Evolutionary conservation across 1,284 basidiomycete genomes (phyloP).

Genomic region (Fomitiporia mediterranea): DNA sequence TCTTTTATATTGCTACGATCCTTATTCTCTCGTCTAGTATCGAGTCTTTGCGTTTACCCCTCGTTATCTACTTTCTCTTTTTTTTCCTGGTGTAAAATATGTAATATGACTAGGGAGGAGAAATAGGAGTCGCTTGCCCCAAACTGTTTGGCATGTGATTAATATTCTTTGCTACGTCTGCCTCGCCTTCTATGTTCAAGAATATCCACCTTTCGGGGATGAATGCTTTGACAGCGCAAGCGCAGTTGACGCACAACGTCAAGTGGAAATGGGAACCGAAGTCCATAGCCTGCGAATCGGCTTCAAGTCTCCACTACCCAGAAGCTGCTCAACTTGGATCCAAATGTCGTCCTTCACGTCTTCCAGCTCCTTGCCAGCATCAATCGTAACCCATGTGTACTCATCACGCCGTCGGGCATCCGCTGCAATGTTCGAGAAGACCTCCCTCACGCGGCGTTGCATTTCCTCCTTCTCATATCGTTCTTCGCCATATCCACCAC

Average conservation of each 20-base stretch:
- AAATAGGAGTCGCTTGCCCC: not conserved
- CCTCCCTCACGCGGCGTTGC: slow-evolving; percentile 61
- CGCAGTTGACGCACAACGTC: too few species aligned
- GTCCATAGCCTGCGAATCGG: slow-evolving; percentile 12
- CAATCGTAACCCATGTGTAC: slow-evolving; percentile 56
- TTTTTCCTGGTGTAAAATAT: slow-evolving; percentile 3
- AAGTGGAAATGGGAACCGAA: too few species aligned
- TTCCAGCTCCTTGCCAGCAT: slow-evolving; percentile 56
- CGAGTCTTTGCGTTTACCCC: not conserved
- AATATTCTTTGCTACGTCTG: too few species aligned
- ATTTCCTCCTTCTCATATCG: slow-evolving; percentile 81
- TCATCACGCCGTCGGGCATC: slow-evolving; percentile 40
- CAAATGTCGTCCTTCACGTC: slow-evolving; percentile 58
- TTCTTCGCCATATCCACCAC: slow-evolving; percentile 91
- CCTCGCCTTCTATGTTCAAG: too few species aligned
- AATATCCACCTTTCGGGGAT: too few species aligned
- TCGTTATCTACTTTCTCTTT: not conserved
- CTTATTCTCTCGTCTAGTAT: not conserved
- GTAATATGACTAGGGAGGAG: not conserved
- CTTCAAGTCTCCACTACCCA: slow-evolving; percentile 25
- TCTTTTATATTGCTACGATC: not conserved
- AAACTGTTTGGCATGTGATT: too few species aligned
- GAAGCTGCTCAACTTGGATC: slow-evolving; percentile 42
- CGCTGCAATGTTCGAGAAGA: slow-evolving; percentile 60
- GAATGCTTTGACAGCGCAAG: too few species aligned